phyloP scores from a whole-genome alignment of 371 early-diverging fungal species.

The Zychaea mexicana region DNA sequence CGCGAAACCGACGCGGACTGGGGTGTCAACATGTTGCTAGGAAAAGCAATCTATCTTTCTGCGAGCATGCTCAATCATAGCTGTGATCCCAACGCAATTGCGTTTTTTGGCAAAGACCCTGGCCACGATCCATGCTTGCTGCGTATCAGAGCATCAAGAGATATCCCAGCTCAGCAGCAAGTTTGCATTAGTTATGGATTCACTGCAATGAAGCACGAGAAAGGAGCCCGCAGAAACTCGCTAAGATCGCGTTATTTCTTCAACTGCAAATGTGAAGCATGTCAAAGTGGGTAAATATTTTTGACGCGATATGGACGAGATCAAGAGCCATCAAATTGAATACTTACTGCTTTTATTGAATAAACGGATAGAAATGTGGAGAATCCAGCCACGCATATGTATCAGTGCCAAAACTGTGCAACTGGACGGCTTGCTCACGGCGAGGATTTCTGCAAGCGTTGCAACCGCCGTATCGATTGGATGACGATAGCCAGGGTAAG shows the following conservation, averaged over 20 bases:
- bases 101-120: slow-evolving; percentile 19
- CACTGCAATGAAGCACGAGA: slow-evolving; percentile 18
- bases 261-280: slow-evolving; percentile 30
- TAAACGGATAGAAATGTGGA: neutral
- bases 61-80: slow-evolving; percentile 38
- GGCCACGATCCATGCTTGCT: slow-evolving; percentile 2
- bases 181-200: slow-evolving; percentile 39
- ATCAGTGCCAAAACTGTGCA: neutral
- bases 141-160: neutral
- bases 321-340: too few relatives aligned
- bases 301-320: too few relatives aligned
- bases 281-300: neutral
- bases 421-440: neutral
- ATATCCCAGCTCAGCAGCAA: slow-evolving; percentile 1
- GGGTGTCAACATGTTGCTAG: slow-evolving; percentile 2
- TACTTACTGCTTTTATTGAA: too few relatives aligned
- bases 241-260: slow-evolving; percentile 32
- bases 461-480: slow-evolving; percentile 3
- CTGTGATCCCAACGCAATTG: slow-evolving; percentile 35
- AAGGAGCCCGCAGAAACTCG: neutral
- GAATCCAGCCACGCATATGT: neutral
- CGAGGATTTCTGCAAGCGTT: neutral
- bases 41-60: slow-evolving; percentile 30
- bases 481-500: neutral
- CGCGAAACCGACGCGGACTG: neutral